Percentiles rank a stretch among this genome's conserved stretches.
Conservation (phyloP, 495 filamentous ascomycete species). For the Aspergillus avenaceus region DNA sequence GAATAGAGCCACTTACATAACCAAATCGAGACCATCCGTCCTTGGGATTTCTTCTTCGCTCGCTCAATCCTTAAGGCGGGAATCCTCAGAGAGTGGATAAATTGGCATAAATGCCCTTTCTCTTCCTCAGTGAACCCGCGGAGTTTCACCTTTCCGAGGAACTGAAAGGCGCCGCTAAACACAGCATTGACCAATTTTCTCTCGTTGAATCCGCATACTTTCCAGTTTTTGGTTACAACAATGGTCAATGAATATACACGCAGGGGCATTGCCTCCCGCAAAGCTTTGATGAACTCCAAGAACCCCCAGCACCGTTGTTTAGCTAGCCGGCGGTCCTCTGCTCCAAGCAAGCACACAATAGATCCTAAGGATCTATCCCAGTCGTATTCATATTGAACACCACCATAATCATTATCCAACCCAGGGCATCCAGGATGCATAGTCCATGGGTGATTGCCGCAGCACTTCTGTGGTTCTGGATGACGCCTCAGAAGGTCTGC, state of each 20-base stretch:
- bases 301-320: conserved; percentile 12
- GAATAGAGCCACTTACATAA: conserved; percentile 10
- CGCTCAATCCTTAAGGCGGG: conserved; percentile 7
- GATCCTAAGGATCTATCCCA: conserved; percentile 11
- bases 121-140: conserved; percentile 14
- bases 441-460: not conserved
- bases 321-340: conserved; percentile 4
- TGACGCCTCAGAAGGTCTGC: conserved; percentile 7
- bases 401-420: too few species aligned
- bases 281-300: conserved; percentile 8
- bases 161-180: conserved; percentile 13
- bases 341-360: conserved; percentile 9
- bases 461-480: conserved; percentile 7
- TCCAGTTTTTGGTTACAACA: conserved; percentile 15
- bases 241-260: conserved; percentile 12
- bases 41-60: conserved; percentile 13
- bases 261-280: conserved; percentile 6
- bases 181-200: conserved; percentile 9
- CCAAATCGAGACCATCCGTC: conserved; percentile 13
- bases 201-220: conserved; percentile 12
- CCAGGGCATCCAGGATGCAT: conserved; percentile 2
- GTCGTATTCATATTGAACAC: too few species aligned
- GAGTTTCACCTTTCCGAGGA: conserved; percentile 10
- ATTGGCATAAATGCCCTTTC: not conserved
- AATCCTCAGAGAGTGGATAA: conserved; percentile 1